Evolutionary conservation across 192 early-diverging fungal species (phyloP).

Genomic region (Gigaspora rosea): DNA sequence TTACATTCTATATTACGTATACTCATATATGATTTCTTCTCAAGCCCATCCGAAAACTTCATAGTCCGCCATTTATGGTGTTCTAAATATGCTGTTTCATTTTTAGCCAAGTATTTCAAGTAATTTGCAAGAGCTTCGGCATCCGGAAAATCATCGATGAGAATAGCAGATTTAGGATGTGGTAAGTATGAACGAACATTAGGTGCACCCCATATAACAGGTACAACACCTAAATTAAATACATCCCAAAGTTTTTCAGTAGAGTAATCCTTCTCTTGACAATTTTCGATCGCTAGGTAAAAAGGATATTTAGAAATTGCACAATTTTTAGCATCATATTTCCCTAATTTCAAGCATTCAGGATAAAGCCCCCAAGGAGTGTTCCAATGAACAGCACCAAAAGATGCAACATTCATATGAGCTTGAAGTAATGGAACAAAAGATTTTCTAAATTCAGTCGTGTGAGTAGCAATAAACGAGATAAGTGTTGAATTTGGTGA

Average conservation of each 20-base stretch:
- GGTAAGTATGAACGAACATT: not conserved
- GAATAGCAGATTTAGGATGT: not conserved
- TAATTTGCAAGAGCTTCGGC: not conserved
- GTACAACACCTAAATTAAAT: not conserved
- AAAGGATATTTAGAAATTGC: not conserved
- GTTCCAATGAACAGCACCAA: not conserved
- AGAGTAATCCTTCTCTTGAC: not conserved
- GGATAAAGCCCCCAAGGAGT: not conserved
- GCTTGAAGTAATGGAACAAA: not conserved
- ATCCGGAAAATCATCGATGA: not conserved
- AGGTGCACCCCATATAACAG: not conserved
- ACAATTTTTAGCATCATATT: not conserved
- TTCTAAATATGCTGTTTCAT: not conserved
- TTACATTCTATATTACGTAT: not conserved
- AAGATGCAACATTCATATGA: not conserved
- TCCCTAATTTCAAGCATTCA: not conserved
- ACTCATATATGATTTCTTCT: not conserved
- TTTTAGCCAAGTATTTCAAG: not conserved
- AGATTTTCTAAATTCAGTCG: not conserved
- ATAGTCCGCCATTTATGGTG: not conserved
- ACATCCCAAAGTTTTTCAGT: not conserved
- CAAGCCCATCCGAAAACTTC: not conserved
- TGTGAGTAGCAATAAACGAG: not conserved
- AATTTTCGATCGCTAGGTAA: not conserved
- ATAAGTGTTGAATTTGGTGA: not conserved